Conservation (phyloP, 306 rosid genomes). For the Citrullus amarus region DNA sequence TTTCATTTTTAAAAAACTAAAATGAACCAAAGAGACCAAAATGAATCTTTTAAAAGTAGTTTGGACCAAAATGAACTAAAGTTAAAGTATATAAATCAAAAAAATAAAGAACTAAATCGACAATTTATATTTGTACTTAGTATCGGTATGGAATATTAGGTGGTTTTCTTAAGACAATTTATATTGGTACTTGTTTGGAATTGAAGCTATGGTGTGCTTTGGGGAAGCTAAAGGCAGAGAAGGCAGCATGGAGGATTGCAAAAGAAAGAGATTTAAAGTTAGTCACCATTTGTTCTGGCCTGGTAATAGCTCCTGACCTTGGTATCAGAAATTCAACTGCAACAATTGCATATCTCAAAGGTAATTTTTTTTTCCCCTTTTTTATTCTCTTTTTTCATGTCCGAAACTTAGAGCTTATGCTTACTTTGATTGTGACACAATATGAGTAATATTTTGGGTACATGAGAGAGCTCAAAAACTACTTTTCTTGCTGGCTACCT, state of each 20-base stretch:
- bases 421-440: too few species aligned
- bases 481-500: too few species aligned
- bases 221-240: constrained; percentile 74
- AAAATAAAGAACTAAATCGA: too few species aligned
- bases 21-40: too few species aligned
- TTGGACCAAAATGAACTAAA: too few species aligned
- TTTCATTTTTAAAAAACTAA: too few species aligned
- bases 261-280: constrained; percentile 45
- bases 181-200: background rate
- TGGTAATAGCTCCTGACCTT: constrained; percentile 58
- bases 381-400: too few species aligned
- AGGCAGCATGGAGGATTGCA: constrained; percentile 74
- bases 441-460: too few species aligned
- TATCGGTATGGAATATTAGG: background rate
- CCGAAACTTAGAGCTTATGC: too few species aligned
- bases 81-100: too few species aligned
- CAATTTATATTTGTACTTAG: background rate
- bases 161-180: background rate
- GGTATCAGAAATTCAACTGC: constrained; percentile 45
- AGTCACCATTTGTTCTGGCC: constrained; percentile 66
- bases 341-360: constrained; percentile 87
- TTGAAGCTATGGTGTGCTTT: constrained; percentile 84
- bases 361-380: constrained; percentile 14
- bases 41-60: too few species aligned
- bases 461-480: too few species aligned